Conservation (phyloP, 768 basidiomycete genomes). For the Psilocybe cyanescens region DNA sequence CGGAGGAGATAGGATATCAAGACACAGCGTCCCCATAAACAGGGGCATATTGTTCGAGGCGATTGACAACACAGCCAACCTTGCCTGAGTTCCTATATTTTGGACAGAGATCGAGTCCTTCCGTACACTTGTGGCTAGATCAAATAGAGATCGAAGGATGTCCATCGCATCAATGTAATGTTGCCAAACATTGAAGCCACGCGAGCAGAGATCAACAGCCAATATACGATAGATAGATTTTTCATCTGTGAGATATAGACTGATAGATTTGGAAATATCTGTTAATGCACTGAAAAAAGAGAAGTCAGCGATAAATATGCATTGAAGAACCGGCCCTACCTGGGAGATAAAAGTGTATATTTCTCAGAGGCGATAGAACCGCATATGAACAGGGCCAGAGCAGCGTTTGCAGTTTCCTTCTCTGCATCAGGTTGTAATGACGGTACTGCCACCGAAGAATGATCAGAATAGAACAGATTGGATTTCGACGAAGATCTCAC, state of each 20-base stretch:
- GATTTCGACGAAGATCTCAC: conserved; percentile 41
- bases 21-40: conserved; percentile 92
- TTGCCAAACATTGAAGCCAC: conserved; percentile 95
- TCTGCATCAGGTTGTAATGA: conserved; percentile 63
- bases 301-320: background rate
- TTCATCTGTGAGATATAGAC: conserved; percentile 76
- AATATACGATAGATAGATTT: conserved; percentile 66
- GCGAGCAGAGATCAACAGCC: conserved; percentile 88
- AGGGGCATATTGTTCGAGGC: conserved; percentile 82
- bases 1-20: conserved; percentile 84
- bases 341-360: conserved; percentile 73
- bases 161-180: conserved; percentile 91
- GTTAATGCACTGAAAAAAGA: conserved; percentile 62
- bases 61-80: conserved; percentile 83
- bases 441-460: conserved; percentile 49
- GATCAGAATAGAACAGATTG: background rate
- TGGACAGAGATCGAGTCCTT: conserved; percentile 74
- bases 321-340: conserved; percentile 42
- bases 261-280: conserved; percentile 85
- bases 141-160: conserved; percentile 83
- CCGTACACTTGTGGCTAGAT: conserved; percentile 70
- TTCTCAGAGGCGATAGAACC: conserved; percentile 85
- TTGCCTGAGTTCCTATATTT: conserved; percentile 76
- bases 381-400: conserved; percentile 77
- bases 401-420: conserved; percentile 59